These are phyloP conservation scores for Pythium aristosporum DNA, from an alignment of 352 stramenopile genomes.

Conservation along the genomic window DNA sequence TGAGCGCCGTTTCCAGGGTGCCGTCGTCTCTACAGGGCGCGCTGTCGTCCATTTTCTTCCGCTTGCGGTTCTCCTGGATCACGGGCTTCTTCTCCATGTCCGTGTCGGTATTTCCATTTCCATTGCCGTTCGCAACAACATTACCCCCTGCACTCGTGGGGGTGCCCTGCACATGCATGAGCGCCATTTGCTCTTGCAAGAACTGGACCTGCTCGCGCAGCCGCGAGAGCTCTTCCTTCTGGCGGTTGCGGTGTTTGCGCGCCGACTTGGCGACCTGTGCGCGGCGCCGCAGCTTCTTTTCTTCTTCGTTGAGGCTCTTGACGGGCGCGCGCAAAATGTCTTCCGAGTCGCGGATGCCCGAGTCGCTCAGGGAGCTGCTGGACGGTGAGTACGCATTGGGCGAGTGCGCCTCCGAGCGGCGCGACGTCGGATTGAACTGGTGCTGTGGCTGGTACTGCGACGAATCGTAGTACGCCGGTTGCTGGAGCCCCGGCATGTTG, in stretches of 20 bases:
- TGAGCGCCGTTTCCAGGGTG: conserved; percentile 31
- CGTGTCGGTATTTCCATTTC: conserved; percentile 13
- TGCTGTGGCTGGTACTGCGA: conserved; percentile 23
- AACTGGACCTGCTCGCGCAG: conserved; percentile 72
- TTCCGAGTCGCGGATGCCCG: conserved; percentile 51
- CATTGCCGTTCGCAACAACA: conserved; percentile 8
- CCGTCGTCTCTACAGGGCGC: not conserved
- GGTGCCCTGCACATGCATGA: conserved; percentile 36
- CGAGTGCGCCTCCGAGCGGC: conserved; percentile 16
- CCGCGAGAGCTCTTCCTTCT: conserved; percentile 76
- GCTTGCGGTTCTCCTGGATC: conserved; percentile 65
- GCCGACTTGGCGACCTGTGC: conserved; percentile 82
- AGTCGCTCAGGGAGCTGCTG: conserved; percentile 42
- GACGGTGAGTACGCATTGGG: conserved; percentile 33
- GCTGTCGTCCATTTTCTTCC: conserved; percentile 64
- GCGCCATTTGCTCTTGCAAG: conserved; percentile 78
- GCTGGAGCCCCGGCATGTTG: conserved; percentile 33
- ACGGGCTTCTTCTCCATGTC: conserved; percentile 41
- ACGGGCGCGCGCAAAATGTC: conserved; percentile 80
- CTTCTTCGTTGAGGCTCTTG: conserved; percentile 79
- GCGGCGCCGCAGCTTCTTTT: conserved; percentile 78
- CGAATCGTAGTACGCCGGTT: conserved; percentile 28
- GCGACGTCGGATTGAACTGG: conserved; percentile 5
- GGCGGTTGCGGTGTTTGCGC: conserved; percentile 78
- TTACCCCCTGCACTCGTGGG: not conserved